Conservation (phyloP, 306 rosid species). For the Corylus avellana region DNA sequence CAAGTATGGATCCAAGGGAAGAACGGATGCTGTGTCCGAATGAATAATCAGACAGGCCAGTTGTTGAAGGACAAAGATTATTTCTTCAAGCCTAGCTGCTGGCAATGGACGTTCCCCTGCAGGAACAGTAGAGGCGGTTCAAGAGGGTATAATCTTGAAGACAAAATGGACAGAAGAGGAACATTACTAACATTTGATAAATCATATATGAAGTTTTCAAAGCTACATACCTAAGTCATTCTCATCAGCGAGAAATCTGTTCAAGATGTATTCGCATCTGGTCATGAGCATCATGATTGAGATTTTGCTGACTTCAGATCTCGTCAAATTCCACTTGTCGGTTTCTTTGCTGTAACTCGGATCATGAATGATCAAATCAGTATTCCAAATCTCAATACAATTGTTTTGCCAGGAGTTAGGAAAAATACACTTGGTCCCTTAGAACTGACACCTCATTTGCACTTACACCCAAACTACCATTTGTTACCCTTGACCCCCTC, state of each 20-base stretch:
- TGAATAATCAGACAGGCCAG: constrained; percentile 65
- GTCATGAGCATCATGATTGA: constrained; percentile 69
- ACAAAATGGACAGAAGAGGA: constrained; percentile 24
- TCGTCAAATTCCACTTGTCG: constrained; percentile 56
- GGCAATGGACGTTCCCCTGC: constrained; percentile 82
- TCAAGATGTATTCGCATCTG: constrained; percentile 78
- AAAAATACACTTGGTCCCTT: too few relatives aligned
- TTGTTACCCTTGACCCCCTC: too few relatives aligned
- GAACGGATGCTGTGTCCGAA: constrained; percentile 59
- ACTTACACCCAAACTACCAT: too few relatives aligned
- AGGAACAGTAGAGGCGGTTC: constrained; percentile 24
- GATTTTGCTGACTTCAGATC: constrained; percentile 85
- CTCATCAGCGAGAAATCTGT: constrained; percentile 78
- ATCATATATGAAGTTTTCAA: not conserved
- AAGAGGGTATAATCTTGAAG: constrained; percentile 22
- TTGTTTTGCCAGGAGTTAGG: too few relatives aligned
- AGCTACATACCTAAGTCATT: constrained; percentile 60
- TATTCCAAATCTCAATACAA: too few relatives aligned
- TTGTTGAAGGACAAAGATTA: constrained; percentile 70
- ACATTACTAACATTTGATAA: constrained; percentile 1
- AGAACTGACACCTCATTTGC: too few relatives aligned
- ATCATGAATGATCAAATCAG: not conserved
- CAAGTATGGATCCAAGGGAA: constrained; percentile 60
- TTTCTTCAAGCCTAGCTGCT: constrained; percentile 82
- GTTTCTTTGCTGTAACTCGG: constrained; percentile 53